Evolutionary conservation across 2,329 filamentous ascomycete genomes (phyloP).

Genomic region (Cercospora citrullina): DNA sequence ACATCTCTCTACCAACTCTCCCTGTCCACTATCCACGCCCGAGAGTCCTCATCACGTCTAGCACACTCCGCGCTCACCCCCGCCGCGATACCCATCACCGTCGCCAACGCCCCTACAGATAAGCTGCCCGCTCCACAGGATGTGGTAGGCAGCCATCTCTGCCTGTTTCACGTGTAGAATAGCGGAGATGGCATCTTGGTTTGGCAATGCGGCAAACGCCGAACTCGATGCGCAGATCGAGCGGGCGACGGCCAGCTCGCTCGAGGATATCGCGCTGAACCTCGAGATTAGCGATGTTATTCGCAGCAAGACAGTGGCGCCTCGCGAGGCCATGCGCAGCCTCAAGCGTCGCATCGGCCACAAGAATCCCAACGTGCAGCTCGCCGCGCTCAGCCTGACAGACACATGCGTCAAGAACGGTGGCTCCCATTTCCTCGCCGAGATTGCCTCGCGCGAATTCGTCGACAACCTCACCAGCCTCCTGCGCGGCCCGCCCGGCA

Average conservation of each 20-base stretch:
- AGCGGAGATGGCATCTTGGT: conserved; percentile 83
- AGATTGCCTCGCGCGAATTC: conserved; percentile 95
- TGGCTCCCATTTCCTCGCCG: conserved; percentile 87
- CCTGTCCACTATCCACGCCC: background rate
- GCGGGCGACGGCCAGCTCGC: conserved; percentile 87
- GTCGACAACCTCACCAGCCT: conserved; percentile 96
- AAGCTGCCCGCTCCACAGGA: background rate
- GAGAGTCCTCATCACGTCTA: background rate
- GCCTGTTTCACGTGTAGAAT: background rate
- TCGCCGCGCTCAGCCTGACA: conserved; percentile 92
- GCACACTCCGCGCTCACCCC: background rate
- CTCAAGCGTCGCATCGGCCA: conserved; percentile 92
- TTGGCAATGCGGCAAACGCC: conserved; percentile 75
- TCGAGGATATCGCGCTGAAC: conserved; percentile 98
- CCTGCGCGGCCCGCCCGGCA: conserved; percentile 71
- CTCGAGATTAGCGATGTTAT: conserved; percentile 98
- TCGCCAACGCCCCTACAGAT: background rate
- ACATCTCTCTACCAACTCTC: background rate
- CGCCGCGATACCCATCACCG: background rate
- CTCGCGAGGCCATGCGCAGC: conserved; percentile 96
- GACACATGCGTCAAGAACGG: conserved; percentile 99
- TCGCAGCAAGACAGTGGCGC: conserved; percentile 93
- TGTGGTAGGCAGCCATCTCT: background rate
- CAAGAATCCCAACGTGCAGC: conserved; percentile 95
- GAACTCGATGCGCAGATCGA: conserved; percentile 97